Base-by-base conservation (phyloP, 306 rosid species). In the Chamaecrista fasciculata region DNA sequence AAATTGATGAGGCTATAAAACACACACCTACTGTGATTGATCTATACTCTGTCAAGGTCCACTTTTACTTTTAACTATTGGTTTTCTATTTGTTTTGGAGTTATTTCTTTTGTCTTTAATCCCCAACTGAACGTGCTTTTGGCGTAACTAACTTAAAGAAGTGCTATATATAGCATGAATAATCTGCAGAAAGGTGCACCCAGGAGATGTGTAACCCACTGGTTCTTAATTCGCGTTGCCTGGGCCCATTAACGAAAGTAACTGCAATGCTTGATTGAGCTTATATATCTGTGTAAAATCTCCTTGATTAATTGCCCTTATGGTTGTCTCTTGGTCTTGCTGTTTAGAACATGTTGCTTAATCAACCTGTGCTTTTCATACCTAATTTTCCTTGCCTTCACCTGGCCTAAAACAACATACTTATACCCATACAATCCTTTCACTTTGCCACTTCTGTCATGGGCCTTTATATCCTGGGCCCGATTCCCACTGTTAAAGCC, bases 21-120 rank as follows among this genome's bases (percentile, higher is more conserved):
- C 98, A 90, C 67, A 90, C 98, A 65, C 97, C 98, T 44, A 88
- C 98, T 44, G 97, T 90, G 52, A 88, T 94, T 79, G 98, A 94
- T 84, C 78, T 94, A 66, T 94, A 94, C 72, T 94, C 98, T 39
- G 90, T 52, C 74, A 90, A 94, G 98, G 98, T 94, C 46, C 69
- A 84, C 48, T 67, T 44, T 15, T 51, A 36, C 52, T 49, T 48
- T 33, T 37, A 34, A 62, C 43, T 34, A 19, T 16, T 18, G n/a
- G 44, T 31, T 39, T 11, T 77, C 37, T 71, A 7, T 44, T 6
- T 61, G 40, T 69, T 63, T 71, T 16, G 44, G 51, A 28, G 56
- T 59, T 80, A 42, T 16, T 67, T 63, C 49, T 5, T 62, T 46
- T 56, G 23, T 52, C 39, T 49, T 60, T 39, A 39, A 67, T 73